phyloP scores from a whole-genome alignment of 768 basidiomycete genomes.

The Suillus bovinus region DNA sequence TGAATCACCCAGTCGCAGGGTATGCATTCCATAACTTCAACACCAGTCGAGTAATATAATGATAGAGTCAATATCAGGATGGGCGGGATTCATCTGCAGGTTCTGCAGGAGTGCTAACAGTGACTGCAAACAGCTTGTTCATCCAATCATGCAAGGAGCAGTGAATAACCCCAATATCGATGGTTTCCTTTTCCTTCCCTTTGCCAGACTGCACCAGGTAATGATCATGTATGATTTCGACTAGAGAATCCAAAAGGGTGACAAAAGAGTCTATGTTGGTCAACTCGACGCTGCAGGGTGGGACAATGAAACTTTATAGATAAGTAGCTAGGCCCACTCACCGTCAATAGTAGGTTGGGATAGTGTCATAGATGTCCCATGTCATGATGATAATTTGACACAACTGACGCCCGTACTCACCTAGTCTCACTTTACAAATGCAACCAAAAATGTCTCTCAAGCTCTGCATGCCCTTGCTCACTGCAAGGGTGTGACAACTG shows the following conservation, averaged over 20 bases:
- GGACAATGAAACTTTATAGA: too few species aligned
- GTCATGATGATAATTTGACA: background rate
- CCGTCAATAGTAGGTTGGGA: too few species aligned
- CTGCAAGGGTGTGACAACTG: too few species aligned
- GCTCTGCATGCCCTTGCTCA: conserved; percentile 68
- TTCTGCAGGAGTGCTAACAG: background rate
- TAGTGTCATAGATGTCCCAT: too few species aligned
- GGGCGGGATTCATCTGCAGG: conserved; percentile 1
- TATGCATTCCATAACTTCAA: conserved; percentile 20
- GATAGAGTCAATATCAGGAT: conserved; percentile 10
- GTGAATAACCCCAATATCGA: conserved; percentile 2
- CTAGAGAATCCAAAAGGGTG: conserved; percentile 30
- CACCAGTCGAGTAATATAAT: conserved; percentile 31
- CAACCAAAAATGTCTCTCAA: conserved; percentile 62
- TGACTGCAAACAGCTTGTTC: conserved; percentile 17
- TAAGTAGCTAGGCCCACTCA: too few species aligned
- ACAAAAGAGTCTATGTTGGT: conserved; percentile 37
- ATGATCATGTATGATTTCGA: conserved; percentile 11
- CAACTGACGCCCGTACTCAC: conserved; percentile 37
- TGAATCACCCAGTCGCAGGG: conserved; percentile 5
- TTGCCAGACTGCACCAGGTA: background rate
- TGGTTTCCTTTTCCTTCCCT: conserved; percentile 5
- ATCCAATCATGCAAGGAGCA: conserved; percentile 27
- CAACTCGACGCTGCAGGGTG: conserved; percentile 30
- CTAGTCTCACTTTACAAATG: conserved; percentile 66